These are phyloP conservation scores for Trametes cingulata DNA, from an alignment of 768 basidiomycete species.

Conservation along the genomic window DNA sequence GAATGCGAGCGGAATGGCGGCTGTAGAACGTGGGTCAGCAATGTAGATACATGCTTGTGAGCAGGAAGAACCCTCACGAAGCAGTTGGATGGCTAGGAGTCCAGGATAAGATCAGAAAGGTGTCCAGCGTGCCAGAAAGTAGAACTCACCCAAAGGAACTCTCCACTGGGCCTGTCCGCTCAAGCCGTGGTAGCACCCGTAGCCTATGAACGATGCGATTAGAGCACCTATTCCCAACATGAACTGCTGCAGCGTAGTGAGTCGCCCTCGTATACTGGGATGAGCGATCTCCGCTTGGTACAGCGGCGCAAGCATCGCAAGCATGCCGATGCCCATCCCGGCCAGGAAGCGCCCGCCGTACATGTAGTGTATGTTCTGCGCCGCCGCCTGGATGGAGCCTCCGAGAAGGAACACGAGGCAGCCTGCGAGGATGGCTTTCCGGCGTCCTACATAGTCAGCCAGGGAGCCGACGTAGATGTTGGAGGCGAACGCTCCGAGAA, in stretches of 20 bases:
- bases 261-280: constrained; percentile 54
- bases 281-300: constrained; percentile 64
- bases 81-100: constrained; percentile 25
- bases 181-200: constrained; percentile 26
- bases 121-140: neutral
- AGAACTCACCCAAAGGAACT: constrained; percentile 42
- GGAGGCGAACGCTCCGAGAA: constrained; percentile 28
- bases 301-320: constrained; percentile 50
- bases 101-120: no score
- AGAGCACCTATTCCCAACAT: constrained; percentile 51
- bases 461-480: constrained; percentile 26
- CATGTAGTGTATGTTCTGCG: constrained; percentile 49
- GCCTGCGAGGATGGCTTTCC: constrained; percentile 24
- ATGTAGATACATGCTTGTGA: neutral
- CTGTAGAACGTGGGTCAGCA: neutral
- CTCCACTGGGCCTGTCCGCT: constrained; percentile 47
- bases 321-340: constrained; percentile 44
- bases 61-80: constrained; percentile 15
- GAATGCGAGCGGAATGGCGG: constrained; percentile 27
- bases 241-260: constrained; percentile 56
- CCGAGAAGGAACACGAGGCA: constrained; percentile 36
- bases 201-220: constrained; percentile 43
- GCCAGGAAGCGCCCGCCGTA: constrained; percentile 53
- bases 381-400: constrained; percentile 48
- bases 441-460: constrained; percentile 25